phyloP scores from a whole-genome alignment of 2,329 filamentous ascomycete species.

The Aspergillus fijiensis region DNA sequence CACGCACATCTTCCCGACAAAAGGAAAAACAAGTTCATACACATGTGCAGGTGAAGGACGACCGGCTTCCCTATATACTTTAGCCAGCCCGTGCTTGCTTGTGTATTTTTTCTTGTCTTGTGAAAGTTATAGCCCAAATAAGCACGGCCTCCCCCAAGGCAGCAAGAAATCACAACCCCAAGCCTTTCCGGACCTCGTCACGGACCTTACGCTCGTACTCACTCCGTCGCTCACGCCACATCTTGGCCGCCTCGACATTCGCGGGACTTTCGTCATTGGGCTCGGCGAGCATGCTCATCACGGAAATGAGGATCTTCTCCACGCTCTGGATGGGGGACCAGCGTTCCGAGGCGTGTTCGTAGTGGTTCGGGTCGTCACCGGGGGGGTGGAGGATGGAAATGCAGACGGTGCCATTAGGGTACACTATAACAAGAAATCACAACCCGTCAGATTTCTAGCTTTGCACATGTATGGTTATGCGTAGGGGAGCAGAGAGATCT shows the following conservation, averaged over 20 bases:
- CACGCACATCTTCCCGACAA: background rate
- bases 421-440: conserved; percentile 58
- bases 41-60: background rate
- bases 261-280: conserved; percentile 96
- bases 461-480: background rate
- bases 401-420: conserved; percentile 87
- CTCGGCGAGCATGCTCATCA: conserved; percentile 98
- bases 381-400: conserved; percentile 98
- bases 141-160: background rate
- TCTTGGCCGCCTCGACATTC: conserved; percentile 92
- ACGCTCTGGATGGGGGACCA: conserved; percentile 97
- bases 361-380: conserved; percentile 96
- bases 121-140: background rate
- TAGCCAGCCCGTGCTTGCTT: background rate
- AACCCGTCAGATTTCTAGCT: background rate
- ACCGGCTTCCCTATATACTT: background rate
- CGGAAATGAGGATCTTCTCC: conserved; percentile 93
- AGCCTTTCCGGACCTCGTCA: conserved; percentile 73
- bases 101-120: background rate
- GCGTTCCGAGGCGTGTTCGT: conserved; percentile 91
- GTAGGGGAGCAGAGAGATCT: background rate
- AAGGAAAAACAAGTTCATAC: background rate
- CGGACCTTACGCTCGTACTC: conserved; percentile 87
- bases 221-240: conserved; percentile 81
- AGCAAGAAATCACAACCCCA: conserved; percentile 62